Base-by-base conservation (phyloP, 129 eudicot genomes). In the Rutidosis leptorrhynchoides region DNA sequence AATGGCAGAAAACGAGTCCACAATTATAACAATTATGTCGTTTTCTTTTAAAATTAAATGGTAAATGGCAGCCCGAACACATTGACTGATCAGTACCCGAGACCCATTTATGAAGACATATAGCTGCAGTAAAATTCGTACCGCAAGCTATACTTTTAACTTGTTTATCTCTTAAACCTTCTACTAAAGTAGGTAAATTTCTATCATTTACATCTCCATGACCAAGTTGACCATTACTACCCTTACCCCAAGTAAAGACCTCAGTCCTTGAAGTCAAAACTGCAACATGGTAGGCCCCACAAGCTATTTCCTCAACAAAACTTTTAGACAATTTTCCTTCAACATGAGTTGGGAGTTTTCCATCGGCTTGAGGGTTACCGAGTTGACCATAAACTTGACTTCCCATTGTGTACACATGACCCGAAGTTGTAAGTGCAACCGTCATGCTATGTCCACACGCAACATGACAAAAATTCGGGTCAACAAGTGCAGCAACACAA, bases 241-340 rank as follows among this genome's bases (percentile, higher is more conserved):
- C 98, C 71, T 93, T 93, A 17, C 98, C 98, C 98, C 98, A 93
- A 10, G 96, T 93, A 70, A 82, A 93, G 74, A 93, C 98, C 84
- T 93, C 98, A 23, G 96, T 88, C 71, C 86, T 88, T 9, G 98
- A 93, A 67, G 98, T 93, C 69, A 89, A 80, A 33, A 82, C 98
- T 7, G 98, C 96, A 78, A 88, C 91, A 43, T 93, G 98, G 76
- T 84, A 86, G 33, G 96, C 96, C 71, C 98, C 98, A 80, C 98
- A 88, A 64, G 96, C 81, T 65, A 93, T 88, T 87, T 93, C 98
- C 84, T 88, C 98, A 27, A 93, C 96, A 61, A 88, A 93, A 73
- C 75, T 80, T 75, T 84, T 93, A 16, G 52, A 56, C 27, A 93
- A 87, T 64, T 80, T 93, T 24, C 96, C 96, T 81, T 88, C 95